Percentiles rank a stretch among this genome's conserved stretches.
Conservation (phyloP, 2,329 filamentous ascomycete species). For the Calycina herbarum region DNA sequence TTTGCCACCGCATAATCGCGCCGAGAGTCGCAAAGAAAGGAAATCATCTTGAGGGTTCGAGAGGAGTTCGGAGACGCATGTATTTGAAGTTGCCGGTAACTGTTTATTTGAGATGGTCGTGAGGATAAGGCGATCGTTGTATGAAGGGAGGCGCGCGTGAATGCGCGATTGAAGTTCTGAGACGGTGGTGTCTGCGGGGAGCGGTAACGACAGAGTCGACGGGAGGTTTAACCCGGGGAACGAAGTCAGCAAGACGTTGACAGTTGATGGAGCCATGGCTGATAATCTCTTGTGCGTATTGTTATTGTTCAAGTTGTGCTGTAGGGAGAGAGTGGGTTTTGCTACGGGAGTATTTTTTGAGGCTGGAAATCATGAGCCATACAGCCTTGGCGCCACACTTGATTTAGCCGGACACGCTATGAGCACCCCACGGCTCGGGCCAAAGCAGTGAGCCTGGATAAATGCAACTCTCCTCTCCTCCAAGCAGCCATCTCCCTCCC, state of each 20-base stretch:
- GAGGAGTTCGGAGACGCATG: slow-evolving; percentile 63
- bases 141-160: slow-evolving; percentile 59
- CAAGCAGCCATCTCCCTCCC: neutral
- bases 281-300: neutral
- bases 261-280: slow-evolving; percentile 54
- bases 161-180: slow-evolving; percentile 65
- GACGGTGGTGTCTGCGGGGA: slow-evolving; percentile 64
- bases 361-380: neutral
- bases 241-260: slow-evolving; percentile 84
- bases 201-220: slow-evolving; percentile 75
- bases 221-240: slow-evolving; percentile 83
- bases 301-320: neutral
- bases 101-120: slow-evolving; percentile 80
- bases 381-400: neutral
- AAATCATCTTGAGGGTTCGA: slow-evolving; percentile 61
- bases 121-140: slow-evolving; percentile 65
- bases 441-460: neutral
- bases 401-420: neutral
- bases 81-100: slow-evolving; percentile 54
- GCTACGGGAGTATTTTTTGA: neutral
- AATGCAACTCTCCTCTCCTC: neutral
- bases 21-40: slow-evolving; percentile 77
- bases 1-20: slow-evolving; percentile 86
- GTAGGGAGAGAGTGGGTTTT: neutral
- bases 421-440: neutral